Evolutionary conservation across 2,329 filamentous ascomycete species (phyloP).

Genomic region (Lecanicillium sp.): DNA sequence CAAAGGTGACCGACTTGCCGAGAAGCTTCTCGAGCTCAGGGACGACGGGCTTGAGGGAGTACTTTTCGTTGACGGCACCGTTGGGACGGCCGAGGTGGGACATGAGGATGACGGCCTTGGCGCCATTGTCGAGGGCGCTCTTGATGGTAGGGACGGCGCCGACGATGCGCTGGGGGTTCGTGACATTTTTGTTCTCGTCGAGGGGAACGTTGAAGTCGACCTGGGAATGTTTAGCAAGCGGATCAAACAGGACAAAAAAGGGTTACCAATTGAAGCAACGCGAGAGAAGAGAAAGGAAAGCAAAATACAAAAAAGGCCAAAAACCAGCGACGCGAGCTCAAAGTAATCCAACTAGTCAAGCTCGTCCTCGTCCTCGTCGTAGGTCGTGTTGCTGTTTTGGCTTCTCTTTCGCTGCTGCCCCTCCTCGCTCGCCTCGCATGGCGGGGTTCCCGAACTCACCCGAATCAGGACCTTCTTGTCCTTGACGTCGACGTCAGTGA

Average conservation of each 20-base stretch:
- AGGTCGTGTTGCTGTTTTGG: too few relatives aligned
- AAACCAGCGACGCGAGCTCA: too few relatives aligned
- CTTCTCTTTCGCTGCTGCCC: neutral
- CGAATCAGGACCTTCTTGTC: constrained; percentile 97
- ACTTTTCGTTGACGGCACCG: constrained; percentile 83
- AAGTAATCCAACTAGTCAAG: too few relatives aligned
- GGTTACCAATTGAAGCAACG: neutral
- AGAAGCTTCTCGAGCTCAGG: constrained; percentile 87
- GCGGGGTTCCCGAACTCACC: constrained; percentile 48
- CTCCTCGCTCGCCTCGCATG: constrained; percentile 10
- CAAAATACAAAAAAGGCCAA: constrained; percentile 2
- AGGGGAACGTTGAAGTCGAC: constrained; percentile 99
- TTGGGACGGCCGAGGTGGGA: constrained; percentile 96
- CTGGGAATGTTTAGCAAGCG: constrained; percentile 36
- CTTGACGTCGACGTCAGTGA: constrained; percentile 94
- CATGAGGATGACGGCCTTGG: constrained; percentile 93
- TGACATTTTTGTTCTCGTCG: constrained; percentile 85
- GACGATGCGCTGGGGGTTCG: constrained; percentile 97
- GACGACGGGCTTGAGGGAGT: constrained; percentile 87
- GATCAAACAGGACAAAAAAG: constrained; percentile 1
- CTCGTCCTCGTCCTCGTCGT: too few relatives aligned
- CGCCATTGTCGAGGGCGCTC: constrained; percentile 81
- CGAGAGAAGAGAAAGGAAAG: neutral
- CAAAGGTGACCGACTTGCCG: constrained; percentile 76
- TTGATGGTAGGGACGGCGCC: constrained; percentile 94